Evolutionary conservation across 2,329 filamentous ascomycete species (phyloP).

Genomic region (Metarhizium sp.): DNA sequence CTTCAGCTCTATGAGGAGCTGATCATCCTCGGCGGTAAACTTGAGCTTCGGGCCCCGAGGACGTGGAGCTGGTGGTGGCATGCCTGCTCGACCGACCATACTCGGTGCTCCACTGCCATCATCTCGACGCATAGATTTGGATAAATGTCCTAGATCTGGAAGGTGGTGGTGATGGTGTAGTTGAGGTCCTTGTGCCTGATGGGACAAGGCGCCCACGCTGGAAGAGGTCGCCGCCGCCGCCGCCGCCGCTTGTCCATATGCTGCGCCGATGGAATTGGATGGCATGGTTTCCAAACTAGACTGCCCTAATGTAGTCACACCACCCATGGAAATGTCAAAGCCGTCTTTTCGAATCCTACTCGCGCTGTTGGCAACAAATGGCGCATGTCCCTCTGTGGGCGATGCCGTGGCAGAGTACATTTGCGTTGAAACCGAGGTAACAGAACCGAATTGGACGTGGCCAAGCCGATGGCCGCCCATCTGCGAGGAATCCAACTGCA

Average conservation of each 20-base stretch:
- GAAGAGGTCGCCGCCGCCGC: conserved; percentile 15
- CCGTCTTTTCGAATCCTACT: conserved; percentile 51
- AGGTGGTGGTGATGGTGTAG: conserved; percentile 72
- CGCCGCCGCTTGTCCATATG: conserved; percentile 37
- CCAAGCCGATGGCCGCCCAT: conserved; percentile 43
- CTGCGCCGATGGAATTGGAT: conserved; percentile 40
- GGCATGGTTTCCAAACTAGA: conserved; percentile 47
- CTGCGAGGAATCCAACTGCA: conserved; percentile 46
- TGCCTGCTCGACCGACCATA: conserved; percentile 76
- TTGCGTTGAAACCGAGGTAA: conserved; percentile 39
- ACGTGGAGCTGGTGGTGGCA: conserved; percentile 72
- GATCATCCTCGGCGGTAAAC: conserved; percentile 88
- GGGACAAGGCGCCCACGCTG: conserved; percentile 2
- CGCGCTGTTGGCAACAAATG: conserved; percentile 23
- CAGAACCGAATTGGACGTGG: conserved; percentile 42
- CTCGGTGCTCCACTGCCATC: conserved; percentile 60
- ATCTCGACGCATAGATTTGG: conserved; percentile 57
- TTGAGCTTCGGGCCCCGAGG: conserved; percentile 86
- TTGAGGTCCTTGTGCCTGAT: conserved; percentile 7
- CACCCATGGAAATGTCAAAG: conserved; percentile 44
- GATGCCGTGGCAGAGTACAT: conserved; percentile 42
- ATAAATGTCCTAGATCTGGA: conserved; percentile 61
- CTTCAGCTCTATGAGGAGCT: conserved; percentile 79
- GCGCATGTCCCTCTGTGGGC: conserved; percentile 23
- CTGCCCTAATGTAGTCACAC: conserved; percentile 43